Percentiles rank a stretch among this genome's conserved stretches.
phyloP scores from a whole-genome alignment of 306 rosid genomes.

The Cucurbita argyrosperma region DNA sequence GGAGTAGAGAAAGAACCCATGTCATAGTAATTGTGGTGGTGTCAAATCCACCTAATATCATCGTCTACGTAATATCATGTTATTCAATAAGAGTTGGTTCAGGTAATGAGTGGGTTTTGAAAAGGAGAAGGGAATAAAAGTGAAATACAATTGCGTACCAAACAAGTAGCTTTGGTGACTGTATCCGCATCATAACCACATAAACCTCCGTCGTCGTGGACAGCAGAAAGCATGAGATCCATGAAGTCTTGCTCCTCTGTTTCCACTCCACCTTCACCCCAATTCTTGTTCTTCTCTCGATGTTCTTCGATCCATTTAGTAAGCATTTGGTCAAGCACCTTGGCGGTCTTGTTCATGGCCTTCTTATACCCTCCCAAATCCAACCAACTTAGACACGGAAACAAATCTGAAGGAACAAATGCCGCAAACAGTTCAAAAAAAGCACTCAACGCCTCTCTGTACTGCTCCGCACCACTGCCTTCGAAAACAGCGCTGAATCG shows the following conservation, averaged over 20 bases:
- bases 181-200: too few relatives aligned
- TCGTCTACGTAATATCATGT: constrained; percentile 4
- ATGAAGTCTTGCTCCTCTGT: too few relatives aligned
- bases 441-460: background rate
- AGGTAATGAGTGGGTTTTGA: too few relatives aligned
- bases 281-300: too few relatives aligned
- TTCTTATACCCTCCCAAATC: background rate
- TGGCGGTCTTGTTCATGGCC: background rate
- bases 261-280: too few relatives aligned
- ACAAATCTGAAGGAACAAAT: background rate
- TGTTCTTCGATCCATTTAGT: background rate
- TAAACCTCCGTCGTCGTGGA: too few relatives aligned
- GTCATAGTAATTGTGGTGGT: constrained; percentile 28
- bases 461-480: background rate
- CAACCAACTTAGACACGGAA: background rate
- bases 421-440: background rate
- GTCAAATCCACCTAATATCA: constrained; percentile 43
- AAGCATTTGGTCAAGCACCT: background rate
- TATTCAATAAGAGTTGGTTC: too few relatives aligned
- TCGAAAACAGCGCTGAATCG: background rate
- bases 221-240: too few relatives aligned
- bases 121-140: too few relatives aligned
- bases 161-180: too few relatives aligned
- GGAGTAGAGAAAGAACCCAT: constrained; percentile 43
- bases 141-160: too few relatives aligned